Evolutionary conservation across 345 rosid species (phyloP).

Genomic region (Bruguiera gymnorhiza): DNA sequence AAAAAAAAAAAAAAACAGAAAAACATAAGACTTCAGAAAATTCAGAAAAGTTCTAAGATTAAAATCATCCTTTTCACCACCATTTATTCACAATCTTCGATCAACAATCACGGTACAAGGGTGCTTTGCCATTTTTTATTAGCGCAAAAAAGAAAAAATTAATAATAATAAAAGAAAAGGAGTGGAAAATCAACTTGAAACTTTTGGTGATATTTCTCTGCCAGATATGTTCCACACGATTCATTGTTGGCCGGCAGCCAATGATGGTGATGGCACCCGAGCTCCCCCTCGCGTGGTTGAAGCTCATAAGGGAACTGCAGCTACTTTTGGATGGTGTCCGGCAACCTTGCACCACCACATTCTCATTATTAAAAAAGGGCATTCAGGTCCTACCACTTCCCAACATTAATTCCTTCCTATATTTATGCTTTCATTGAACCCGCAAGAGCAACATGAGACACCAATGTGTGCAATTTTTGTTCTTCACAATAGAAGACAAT

Average conservation of each 20-base stretch:
- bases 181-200: no score
- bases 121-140: no score
- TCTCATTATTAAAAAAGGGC: constrained; percentile 22
- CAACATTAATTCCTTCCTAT: constrained; percentile 1
- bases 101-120: no score
- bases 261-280: not conserved
- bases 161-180: no score
- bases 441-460: not conserved
- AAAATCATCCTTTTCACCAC: no score
- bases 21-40: no score
- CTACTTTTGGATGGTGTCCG: not conserved
- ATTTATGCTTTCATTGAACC: no score
- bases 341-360: not conserved
- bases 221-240: not conserved
- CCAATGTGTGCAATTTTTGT: not conserved
- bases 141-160: no score
- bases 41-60: no score
- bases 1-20: no score
- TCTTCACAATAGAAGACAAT: not conserved
- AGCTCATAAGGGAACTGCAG: not conserved
- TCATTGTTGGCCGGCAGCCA: not conserved
- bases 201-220: no score
- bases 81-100: no score
- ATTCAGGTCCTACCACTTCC: constrained; percentile 27
- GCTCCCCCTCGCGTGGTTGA: not conserved